These are phyloP conservation scores for Ceratocystiopsis brevicomis DNA, from an alignment of 2,329 filamentous ascomycete genomes.

Conservation along the genomic window DNA sequence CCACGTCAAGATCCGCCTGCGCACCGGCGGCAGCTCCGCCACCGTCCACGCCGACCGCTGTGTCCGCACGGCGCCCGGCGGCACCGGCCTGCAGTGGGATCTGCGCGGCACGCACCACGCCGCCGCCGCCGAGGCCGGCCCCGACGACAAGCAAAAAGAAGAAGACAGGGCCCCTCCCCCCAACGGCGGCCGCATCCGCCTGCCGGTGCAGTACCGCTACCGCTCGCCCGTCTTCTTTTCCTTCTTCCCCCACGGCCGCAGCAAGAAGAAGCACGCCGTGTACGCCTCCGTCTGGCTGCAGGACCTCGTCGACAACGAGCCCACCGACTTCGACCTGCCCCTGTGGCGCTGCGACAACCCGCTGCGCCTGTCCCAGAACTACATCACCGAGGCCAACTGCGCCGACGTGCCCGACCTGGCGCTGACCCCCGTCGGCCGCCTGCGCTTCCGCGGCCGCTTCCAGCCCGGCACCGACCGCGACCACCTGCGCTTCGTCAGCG, in stretches of 20 bases:
- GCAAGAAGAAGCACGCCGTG: constrained; percentile 46
- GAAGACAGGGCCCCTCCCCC: constrained; percentile 10
- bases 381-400: constrained; percentile 66
- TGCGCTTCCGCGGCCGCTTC: constrained; percentile 66
- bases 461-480: constrained; percentile 79
- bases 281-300: constrained; percentile 76
- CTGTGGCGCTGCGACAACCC: constrained; percentile 71
- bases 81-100: constrained; percentile 26
- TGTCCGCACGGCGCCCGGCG: constrained; percentile 25
- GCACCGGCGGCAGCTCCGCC: constrained; percentile 69
- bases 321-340: constrained; percentile 63
- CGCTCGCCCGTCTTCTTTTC: constrained; percentile 80
- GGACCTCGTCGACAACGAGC: constrained; percentile 64
- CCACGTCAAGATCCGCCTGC: constrained; percentile 58
- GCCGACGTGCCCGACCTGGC: constrained; percentile 52
- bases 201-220: constrained; percentile 83
- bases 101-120: constrained; percentile 19
- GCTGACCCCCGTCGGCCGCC: constrained; percentile 59
- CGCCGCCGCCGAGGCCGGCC: constrained; percentile 9
- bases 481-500: constrained; percentile 64
- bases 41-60: constrained; percentile 48
- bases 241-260: constrained; percentile 51
- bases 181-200: constrained; percentile 31
- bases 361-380: constrained; percentile 70
- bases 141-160: constrained; percentile 9